A percentile compares a stretch with the other conserved stretches of the same genome.
Evolutionary conservation across 1,284 basidiomycete species (phyloP).

Genomic region (Pascua sp.): DNA sequence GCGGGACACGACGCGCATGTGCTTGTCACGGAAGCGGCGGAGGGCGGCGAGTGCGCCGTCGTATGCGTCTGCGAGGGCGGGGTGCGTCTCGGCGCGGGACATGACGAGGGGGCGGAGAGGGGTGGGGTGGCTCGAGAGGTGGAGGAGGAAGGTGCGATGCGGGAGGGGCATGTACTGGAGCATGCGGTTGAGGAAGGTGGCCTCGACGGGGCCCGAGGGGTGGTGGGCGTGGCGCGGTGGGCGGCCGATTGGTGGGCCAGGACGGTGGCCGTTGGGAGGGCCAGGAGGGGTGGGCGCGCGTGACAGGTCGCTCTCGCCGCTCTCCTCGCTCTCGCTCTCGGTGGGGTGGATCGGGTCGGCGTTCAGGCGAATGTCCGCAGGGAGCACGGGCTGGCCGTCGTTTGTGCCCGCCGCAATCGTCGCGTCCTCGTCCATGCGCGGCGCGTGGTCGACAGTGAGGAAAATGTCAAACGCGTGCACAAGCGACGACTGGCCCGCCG

Average conservation of each 20-base stretch:
- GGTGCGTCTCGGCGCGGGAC: slow-evolving; percentile 36
- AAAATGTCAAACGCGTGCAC: too few relatives aligned
- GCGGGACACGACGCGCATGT: slow-evolving; percentile 77
- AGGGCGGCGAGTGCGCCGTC: slow-evolving; percentile 69
- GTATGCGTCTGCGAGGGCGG: slow-evolving; percentile 60
- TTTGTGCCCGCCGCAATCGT: slow-evolving; percentile 1
- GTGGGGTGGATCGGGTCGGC: slow-evolving; percentile 2
- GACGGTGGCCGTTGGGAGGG: not conserved
- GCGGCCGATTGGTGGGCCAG: not conserved
- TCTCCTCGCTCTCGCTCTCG: not conserved
- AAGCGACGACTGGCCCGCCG: slow-evolving; percentile 79
- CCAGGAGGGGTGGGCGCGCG: not conserved
- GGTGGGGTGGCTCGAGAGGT: slow-evolving; percentile 65
- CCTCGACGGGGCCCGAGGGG: slow-evolving; percentile 40
- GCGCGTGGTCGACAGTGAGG: slow-evolving; percentile 59
- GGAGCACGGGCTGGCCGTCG: slow-evolving; percentile 4
- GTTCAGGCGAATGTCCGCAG: slow-evolving; percentile 10
- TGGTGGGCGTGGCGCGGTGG: not conserved
- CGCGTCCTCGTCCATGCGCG: slow-evolving; percentile 28
- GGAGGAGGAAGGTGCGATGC: slow-evolving; percentile 81
- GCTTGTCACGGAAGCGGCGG: slow-evolving; percentile 77
- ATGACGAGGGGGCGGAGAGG: slow-evolving; percentile 53
- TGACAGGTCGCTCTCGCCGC: too few relatives aligned
- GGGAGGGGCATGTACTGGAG: slow-evolving; percentile 84
- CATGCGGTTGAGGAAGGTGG: slow-evolving; percentile 72